Evolutionary conservation across 1,284 basidiomycete species (phyloP).

Genomic region (Boletus sp.): DNA sequence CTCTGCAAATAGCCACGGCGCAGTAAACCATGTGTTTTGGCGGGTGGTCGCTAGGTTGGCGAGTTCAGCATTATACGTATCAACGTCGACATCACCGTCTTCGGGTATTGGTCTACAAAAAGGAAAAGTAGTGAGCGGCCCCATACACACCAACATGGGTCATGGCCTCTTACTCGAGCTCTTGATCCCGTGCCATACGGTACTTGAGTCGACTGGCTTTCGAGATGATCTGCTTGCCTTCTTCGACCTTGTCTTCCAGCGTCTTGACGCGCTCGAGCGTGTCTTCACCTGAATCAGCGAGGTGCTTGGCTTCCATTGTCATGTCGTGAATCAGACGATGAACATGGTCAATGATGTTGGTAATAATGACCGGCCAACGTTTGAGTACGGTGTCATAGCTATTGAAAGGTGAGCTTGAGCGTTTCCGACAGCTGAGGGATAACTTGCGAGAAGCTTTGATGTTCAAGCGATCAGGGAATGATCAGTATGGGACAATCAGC

Average conservation of each 20-base stretch:
- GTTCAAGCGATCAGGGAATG: neutral
- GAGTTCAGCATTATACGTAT: slow-evolving; percentile 79
- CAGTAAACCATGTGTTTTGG: slow-evolving; percentile 85
- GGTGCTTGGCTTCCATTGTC: slow-evolving; percentile 34
- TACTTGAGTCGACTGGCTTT: slow-evolving; percentile 85
- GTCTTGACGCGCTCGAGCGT: slow-evolving; percentile 21
- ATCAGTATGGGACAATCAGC: slow-evolving; percentile 7
- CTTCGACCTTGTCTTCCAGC: slow-evolving; percentile 51
- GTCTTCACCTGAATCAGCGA: slow-evolving; percentile 14
- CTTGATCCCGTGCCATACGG: slow-evolving; percentile 83
- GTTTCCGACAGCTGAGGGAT: neutral
- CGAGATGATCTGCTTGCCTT: slow-evolving; percentile 83
- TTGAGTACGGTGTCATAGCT: slow-evolving; percentile 63
- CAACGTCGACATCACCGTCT: slow-evolving; percentile 72
- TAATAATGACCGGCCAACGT: slow-evolving; percentile 92
- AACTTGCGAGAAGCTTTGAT: slow-evolving; percentile 54
- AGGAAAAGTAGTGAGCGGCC: slow-evolving; percentile 1
- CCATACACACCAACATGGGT: neutral
- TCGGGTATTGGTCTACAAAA: slow-evolving; percentile 61
- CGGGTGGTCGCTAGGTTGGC: slow-evolving; percentile 49
- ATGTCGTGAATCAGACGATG: slow-evolving; percentile 61
- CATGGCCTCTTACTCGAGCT: slow-evolving; percentile 60
- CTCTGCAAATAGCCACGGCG: slow-evolving; percentile 95
- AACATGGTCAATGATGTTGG: slow-evolving; percentile 76
- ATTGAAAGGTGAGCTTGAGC: slow-evolving; percentile 30